Percentiles rank a stretch among this genome's conserved stretches.
phyloP scores from a whole-genome alignment of 1,284 basidiomycete genomes.

The Fomitopsis schrenkii region DNA sequence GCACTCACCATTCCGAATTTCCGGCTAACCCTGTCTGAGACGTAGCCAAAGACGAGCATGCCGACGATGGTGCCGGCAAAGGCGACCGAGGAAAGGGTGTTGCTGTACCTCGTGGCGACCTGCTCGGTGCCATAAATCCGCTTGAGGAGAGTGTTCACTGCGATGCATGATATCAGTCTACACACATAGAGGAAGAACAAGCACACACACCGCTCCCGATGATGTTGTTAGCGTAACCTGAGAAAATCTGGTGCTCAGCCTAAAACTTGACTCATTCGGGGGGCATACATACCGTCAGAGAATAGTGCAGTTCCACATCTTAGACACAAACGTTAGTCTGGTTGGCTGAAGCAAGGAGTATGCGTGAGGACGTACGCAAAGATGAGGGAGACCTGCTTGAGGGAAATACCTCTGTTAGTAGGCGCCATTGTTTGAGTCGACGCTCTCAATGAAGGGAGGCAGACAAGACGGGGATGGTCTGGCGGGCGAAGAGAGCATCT shows the following conservation, averaged over 20 bases:
- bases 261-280: neutral
- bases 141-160: slow-evolving; percentile 65
- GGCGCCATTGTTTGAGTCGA: slow-evolving; percentile 12
- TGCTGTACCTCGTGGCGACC: slow-evolving; percentile 55
- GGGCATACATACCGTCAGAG: slow-evolving; percentile 64
- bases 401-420: slow-evolving; percentile 16
- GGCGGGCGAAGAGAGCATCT: neutral
- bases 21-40: slow-evolving; percentile 85
- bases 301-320: slow-evolving; percentile 85
- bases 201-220: slow-evolving; percentile 64
- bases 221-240: slow-evolving; percentile 80
- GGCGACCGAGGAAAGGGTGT: slow-evolving; percentile 59
- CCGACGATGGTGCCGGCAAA: slow-evolving; percentile 88
- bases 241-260: neutral
- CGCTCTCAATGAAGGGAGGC: slow-evolving; percentile 14
- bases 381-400: slow-evolving; percentile 66
- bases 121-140: slow-evolving; percentile 57
- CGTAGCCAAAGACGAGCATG: slow-evolving; percentile 71
- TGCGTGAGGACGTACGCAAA: slow-evolving; percentile 56
- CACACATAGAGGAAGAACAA: neutral
- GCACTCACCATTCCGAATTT: slow-evolving; percentile 80
- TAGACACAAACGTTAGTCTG: neutral
- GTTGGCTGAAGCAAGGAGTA: neutral
- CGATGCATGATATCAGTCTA: neutral
- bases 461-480: slow-evolving; percentile 7